Base-by-base conservation (phyloP, 202 grass and related monocot genomes). In the Tripidium arundinaceum region DNA sequence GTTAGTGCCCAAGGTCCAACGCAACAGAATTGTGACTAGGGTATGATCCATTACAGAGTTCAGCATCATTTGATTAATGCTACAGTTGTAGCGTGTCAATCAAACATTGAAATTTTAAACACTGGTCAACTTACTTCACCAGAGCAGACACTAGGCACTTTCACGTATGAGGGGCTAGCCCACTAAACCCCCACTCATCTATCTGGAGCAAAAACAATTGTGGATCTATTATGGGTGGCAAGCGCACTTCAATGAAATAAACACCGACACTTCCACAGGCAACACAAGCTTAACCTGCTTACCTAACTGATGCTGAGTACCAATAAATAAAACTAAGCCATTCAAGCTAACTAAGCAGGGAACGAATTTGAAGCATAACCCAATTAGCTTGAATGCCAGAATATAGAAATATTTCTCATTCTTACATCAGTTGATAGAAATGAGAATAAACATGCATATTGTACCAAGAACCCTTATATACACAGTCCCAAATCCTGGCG, bases 241-340 rank as follows among this genome's bases (percentile, higher is more conserved):
- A 60, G 38, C 7, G 7, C 47, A 73, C 65, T 63, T 65, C 34
- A 33, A 33, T 4, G 31, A 33, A 33, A 33, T 33, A 4, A 33
- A 33, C 31, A 33, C 8, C 2, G 38, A 9, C 8, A 39, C 8
- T 9, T 39, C 7, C 6, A 39, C 65, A 77, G 74, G 31, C 81
- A 28, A 86, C 65, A 70, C n/a, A 82, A 64, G 59, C 60, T 47
- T 79, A 46, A 86, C 75, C 47, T 67, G 47, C 47, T 60, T 73
- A 37, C 27, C 28, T 12, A 71, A 72, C 61, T 39, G 27, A 59
- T 73, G 19, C 19, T 70, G 21, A 43, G 14, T 49, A 38, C 3
- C 58, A 46, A 68, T 5, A 84, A 74, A 54, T 11, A 40, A 57
- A 29, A 25, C 36, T 19, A 71, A 65, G 26, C 22, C 39, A 81